Conservation (phyloP, 1,284 basidiomycete genomes). For the Papiliotrema terrestris region DNA sequence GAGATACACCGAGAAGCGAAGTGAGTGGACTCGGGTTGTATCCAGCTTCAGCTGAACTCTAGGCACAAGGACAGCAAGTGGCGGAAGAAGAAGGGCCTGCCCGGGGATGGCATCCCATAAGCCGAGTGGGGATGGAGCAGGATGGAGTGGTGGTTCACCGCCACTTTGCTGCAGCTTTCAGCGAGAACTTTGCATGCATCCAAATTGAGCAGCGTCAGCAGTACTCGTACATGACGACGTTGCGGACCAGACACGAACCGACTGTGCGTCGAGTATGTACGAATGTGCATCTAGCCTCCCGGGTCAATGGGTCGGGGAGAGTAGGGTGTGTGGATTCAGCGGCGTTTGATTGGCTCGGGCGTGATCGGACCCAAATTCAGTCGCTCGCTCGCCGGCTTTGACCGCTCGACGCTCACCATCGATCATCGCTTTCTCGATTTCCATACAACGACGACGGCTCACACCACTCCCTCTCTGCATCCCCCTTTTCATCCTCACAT, state of each 20-base stretch:
- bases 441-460: background rate
- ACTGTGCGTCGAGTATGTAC: too few species aligned
- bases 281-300: too few species aligned
- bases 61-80: slow-evolving; percentile 40
- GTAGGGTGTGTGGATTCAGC: background rate
- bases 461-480: background rate
- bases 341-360: slow-evolving; percentile 1
- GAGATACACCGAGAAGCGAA: slow-evolving; percentile 52
- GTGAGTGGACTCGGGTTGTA: slow-evolving; percentile 18
- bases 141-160: background rate
- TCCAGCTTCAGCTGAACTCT: slow-evolving; percentile 1
- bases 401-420: background rate
- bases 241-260: too few species aligned
- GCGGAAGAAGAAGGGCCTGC: slow-evolving; percentile 30
- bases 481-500: background rate
- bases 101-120: too few species aligned
- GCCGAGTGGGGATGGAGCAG: background rate
- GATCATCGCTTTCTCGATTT: background rate
- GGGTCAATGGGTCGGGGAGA: background rate
- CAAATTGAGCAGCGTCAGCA: too few species aligned
- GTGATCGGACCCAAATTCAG: background rate
- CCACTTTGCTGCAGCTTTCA: too few species aligned
- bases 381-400: background rate
- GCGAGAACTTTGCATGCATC: too few species aligned
- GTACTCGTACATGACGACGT: too few species aligned